Base-by-base conservation (phyloP, 176 grass and related monocot genomes). In the Bonia amplexicaulis region DNA sequence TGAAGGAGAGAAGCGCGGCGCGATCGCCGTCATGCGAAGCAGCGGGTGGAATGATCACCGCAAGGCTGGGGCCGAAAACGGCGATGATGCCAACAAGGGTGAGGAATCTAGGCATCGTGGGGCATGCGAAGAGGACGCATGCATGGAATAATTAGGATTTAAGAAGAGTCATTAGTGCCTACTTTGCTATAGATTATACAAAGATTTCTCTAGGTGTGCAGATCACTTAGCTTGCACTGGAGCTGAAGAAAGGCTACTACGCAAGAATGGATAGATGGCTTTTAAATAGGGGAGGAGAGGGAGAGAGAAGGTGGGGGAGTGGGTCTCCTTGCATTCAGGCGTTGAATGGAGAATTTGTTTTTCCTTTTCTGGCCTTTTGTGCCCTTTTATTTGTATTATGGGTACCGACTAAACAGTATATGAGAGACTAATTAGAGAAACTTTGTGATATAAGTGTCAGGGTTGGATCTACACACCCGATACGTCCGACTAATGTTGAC, bases 1-100 rank as follows among this genome's bases (percentile, higher is more conserved):
- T 70, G 61, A 96, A 91, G 77, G 80, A 81, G 62, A 96, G 53
- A 35, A 93, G 77, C 4, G 86, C 83, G 0, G 66, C 39, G 0
- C 37, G 83, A 20, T 96, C 88, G 1, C 25, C 59, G 55, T 40
- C 29, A 4, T 27, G 19, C 3, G 40, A 70, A 70, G 67, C 67
- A 23, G 37, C 9, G 17, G 19, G 37, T 16, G 66, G 42, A 84
- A 65, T 13, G 59, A 62, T 12, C 59, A 62, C 1, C 23, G 31
- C 44, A 73, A 35, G 39, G 26, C 26, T 47, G 55, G 53, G 39
- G 29, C 39, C 20, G 1, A 49, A 8, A 60, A 33, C 0, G 13
- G 41, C 9, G 2, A 85, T 51, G 12, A 78, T 48, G 66, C 27
- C 3, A 19, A 71, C 15, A 13, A 79, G 20, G 8, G 12, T 9